Percentiles rank a stretch among this genome's conserved stretches.
Conservation (phyloP, 495 filamentous ascomycete genomes). For the Friedmanniomyces endolithicus region DNA sequence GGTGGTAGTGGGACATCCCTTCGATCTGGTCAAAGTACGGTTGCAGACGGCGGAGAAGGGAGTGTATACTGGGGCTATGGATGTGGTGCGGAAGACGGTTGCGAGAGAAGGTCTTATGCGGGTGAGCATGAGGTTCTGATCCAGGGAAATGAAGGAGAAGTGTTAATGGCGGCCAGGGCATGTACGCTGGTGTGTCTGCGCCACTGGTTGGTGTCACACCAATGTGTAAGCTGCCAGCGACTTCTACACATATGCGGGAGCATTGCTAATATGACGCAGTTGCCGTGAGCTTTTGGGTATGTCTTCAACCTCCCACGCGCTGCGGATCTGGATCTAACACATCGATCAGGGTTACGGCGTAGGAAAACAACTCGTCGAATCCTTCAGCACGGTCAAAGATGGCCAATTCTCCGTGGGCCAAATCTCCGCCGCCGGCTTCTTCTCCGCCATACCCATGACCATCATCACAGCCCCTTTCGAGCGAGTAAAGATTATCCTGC, state of each 20-base stretch:
- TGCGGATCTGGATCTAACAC: neutral
- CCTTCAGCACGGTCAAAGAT: constrained; percentile 50
- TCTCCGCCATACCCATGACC: constrained; percentile 96
- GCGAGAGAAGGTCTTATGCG: constrained; percentile 73
- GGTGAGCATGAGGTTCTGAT: constrained; percentile 4
- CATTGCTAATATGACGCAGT: constrained; percentile 40
- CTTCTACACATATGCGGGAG: neutral
- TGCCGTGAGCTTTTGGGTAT: constrained; percentile 84
- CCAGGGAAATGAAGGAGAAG: neutral
- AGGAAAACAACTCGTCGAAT: constrained; percentile 73
- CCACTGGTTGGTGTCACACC: constrained; percentile 92
- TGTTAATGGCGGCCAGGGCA: constrained; percentile 40
- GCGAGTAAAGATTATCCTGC: constrained; percentile 94
- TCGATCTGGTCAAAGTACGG: constrained; percentile 94
- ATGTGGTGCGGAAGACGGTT: constrained; percentile 78
- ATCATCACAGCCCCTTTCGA: constrained; percentile 95
- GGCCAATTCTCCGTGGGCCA: constrained; percentile 69
- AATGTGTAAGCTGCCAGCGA: constrained; percentile 66
- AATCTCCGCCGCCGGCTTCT: constrained; percentile 87
- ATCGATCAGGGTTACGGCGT: constrained; percentile 66
- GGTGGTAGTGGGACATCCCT: constrained; percentile 87
- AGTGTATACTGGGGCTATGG: constrained; percentile 78
- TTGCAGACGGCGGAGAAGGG: constrained; percentile 92
- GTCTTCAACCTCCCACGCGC: neutral
- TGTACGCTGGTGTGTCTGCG: constrained; percentile 95